These are phyloP conservation scores for fission yeast (Schizosaccharomyces pombe) DNA, from an alignment of 805 yeast species.

Conservation along the genomic window DNA sequence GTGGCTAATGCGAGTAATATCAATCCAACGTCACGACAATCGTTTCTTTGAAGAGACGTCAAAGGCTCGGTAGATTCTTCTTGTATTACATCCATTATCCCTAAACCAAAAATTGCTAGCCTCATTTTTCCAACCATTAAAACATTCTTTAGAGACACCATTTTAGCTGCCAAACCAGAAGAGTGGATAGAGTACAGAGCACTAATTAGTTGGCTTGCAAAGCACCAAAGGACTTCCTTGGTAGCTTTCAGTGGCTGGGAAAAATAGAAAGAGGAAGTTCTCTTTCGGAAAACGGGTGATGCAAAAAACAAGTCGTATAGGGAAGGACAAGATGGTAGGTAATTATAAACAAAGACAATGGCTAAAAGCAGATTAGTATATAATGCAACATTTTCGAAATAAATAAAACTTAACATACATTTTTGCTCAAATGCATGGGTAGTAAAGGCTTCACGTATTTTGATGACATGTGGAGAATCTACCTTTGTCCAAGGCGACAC, in stretches of 20 bases:
- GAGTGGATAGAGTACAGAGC: background rate
- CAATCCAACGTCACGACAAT: background rate
- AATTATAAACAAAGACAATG: background rate
- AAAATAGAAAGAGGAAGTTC: background rate
- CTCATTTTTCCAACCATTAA: slow-evolving; percentile 28
- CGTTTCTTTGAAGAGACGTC: background rate
- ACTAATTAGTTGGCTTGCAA: background rate
- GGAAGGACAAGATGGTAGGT: background rate
- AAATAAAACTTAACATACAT: background rate
- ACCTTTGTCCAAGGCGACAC: background rate
- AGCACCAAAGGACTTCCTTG: background rate
- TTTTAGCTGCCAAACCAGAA: background rate
- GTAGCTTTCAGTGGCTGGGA: background rate
- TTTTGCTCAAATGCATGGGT: background rate
- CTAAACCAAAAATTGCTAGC: background rate
- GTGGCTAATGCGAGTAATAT: background rate
- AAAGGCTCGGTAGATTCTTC: background rate
- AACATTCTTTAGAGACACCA: slow-evolving; percentile 30
- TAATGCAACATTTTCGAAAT: no score
- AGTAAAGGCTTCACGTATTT: background rate
- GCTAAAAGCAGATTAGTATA: background rate
- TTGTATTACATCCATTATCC: background rate
- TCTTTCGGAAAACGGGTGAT: background rate
- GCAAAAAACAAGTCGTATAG: slow-evolving; percentile 1
- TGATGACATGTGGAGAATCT: background rate